Conservation (phyloP, 768 basidiomycete species). For the Termitomyces sp. region DNA sequence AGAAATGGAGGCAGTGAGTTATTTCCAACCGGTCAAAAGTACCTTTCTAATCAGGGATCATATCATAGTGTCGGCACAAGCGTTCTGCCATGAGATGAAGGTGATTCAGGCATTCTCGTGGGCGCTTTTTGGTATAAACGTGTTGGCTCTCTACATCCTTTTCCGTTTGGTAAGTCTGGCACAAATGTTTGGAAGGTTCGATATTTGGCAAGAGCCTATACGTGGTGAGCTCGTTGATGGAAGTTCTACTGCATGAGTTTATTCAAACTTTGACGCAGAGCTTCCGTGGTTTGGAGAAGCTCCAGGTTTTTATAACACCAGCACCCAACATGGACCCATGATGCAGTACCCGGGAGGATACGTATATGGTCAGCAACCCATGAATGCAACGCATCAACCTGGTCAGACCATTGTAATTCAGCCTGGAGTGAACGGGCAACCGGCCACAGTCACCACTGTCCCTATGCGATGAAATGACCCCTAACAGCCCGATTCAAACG, state of each 20-base stretch:
- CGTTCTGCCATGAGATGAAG: constrained; percentile 78
- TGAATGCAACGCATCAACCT: constrained; percentile 31
- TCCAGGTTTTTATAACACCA: constrained; percentile 57
- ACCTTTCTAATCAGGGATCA: constrained; percentile 3
- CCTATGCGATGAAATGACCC: constrained; percentile 27
- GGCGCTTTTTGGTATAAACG: constrained; percentile 51
- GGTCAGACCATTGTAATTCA: constrained; percentile 68
- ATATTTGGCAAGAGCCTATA: constrained; percentile 58
- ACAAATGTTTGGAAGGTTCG: constrained; percentile 45
- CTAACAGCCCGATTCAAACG: neutral
- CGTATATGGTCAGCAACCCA: constrained; percentile 32
- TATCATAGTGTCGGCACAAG: constrained; percentile 43
- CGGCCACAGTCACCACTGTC: constrained; percentile 58
- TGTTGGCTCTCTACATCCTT: constrained; percentile 49
- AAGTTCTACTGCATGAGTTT: neutral
- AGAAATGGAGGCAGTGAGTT: constrained; percentile 51
- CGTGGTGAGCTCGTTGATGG: constrained; percentile 27
- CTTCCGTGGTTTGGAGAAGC: constrained; percentile 75
- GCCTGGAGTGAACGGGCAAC: constrained; percentile 55
- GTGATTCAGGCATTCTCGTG: constrained; percentile 76
- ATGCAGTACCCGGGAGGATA: constrained; percentile 22
- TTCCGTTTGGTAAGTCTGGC: constrained; percentile 52
- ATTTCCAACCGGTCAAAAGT: neutral
- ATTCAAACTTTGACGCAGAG: constrained; percentile 29
- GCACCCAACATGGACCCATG: constrained; percentile 26